phyloP scores from a whole-genome alignment of 352 stramenopile genomes.

The Pythium volutum region DNA sequence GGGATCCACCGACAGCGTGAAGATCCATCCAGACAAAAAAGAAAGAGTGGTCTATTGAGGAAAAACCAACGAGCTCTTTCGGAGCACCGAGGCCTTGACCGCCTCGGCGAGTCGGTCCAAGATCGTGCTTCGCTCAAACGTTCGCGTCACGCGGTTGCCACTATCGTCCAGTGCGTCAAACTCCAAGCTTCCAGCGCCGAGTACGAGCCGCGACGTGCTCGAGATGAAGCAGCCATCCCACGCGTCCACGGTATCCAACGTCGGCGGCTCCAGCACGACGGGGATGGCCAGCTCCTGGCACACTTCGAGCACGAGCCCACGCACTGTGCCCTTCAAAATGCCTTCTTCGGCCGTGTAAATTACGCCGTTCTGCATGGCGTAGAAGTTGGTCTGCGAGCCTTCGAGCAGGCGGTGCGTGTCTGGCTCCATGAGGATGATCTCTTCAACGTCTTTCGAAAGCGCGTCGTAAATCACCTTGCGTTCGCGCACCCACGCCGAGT shows the following conservation, averaged over 20 bases:
- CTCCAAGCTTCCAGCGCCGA: conserved; percentile 49
- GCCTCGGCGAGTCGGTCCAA: conserved; percentile 41
- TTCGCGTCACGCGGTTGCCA: conserved; percentile 24
- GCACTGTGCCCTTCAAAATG: conserved; percentile 78
- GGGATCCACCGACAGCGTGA: conserved; percentile 5
- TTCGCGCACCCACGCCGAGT: conserved; percentile 73
- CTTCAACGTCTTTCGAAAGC: conserved; percentile 62
- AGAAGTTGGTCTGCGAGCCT: conserved; percentile 87
- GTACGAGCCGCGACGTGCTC: conserved; percentile 77
- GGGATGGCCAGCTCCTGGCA: conserved; percentile 51
- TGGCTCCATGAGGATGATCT: conserved; percentile 85
- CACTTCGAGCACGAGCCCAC: conserved; percentile 66
- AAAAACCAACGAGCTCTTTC: conserved; percentile 61
- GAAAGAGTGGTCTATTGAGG: background rate
- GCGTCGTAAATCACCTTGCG: conserved; percentile 73
- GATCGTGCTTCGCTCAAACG: conserved; percentile 39
- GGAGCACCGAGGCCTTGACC: conserved; percentile 45
- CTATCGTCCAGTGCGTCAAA: conserved; percentile 42
- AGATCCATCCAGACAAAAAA: background rate
- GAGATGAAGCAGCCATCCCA: conserved; percentile 85
- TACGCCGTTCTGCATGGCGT: conserved; percentile 44
- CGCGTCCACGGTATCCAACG: conserved; percentile 44
- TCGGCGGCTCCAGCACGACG: conserved; percentile 49
- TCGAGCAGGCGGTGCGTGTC: conserved; percentile 51
- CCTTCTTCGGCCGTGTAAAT: conserved; percentile 67